Conservation (phyloP, 2,329 filamentous ascomycete species). For the Microcera coccophila region DNA sequence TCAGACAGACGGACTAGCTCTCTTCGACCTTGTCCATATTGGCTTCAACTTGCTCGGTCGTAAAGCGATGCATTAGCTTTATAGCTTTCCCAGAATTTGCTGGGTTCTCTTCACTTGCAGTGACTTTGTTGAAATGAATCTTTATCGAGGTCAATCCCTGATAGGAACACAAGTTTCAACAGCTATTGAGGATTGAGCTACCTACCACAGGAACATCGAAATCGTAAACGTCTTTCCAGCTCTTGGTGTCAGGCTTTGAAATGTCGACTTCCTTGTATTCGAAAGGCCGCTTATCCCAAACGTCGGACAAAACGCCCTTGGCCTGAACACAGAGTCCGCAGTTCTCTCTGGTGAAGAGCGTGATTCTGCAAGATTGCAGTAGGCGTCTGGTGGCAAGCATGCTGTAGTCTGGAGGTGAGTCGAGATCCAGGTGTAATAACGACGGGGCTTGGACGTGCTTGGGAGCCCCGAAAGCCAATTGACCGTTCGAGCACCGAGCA, state of each 20-base stretch:
- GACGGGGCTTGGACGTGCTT: too few species aligned
- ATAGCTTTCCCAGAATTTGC: constrained; percentile 54
- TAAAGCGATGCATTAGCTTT: constrained; percentile 78
- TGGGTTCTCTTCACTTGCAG: constrained; percentile 48
- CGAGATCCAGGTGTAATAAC: too few species aligned
- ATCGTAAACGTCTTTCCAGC: constrained; percentile 72
- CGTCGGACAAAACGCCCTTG: constrained; percentile 62
- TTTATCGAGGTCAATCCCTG: constrained; percentile 22
- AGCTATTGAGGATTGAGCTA: constrained; percentile 5
- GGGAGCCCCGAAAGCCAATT: too few species aligned
- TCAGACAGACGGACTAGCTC: constrained; percentile 17
- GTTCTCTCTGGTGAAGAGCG: constrained; percentile 68
- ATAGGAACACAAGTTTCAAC: too few species aligned
- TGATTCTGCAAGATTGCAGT: constrained; percentile 60
- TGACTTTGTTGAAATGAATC: constrained; percentile 61
- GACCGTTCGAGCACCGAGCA: too few species aligned
- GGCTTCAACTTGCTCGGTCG: constrained; percentile 58
- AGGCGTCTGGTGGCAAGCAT: constrained; percentile 53
- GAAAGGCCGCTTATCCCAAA: constrained; percentile 65
- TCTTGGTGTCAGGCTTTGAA: constrained; percentile 56
- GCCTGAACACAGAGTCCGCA: constrained; percentile 69
- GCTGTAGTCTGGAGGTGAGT: too few species aligned
- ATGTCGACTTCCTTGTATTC: constrained; percentile 68
- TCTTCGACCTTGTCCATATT: constrained; percentile 62
- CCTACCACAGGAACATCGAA: constrained; percentile 77